Evolutionary conservation across 306 rosid species (phyloP).

Genomic region (Pyrus bretschneideri): DNA sequence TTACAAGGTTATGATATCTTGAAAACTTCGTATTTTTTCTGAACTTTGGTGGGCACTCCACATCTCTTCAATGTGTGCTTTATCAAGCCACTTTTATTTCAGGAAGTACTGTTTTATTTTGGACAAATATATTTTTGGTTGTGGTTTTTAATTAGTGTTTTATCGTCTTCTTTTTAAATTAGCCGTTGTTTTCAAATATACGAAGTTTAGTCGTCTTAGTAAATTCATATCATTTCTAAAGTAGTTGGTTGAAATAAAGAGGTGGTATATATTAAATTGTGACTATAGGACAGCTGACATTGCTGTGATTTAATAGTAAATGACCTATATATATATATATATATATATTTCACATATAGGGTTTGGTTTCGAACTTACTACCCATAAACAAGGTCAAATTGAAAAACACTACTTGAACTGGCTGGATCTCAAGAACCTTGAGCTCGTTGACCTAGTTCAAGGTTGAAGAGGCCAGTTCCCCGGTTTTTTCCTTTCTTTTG

Average conservation of each 20-base stretch:
- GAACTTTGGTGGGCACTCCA: not conserved
- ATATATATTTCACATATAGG: not conserved
- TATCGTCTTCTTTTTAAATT: not conserved
- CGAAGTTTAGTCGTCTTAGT: not conserved
- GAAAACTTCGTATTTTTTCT: not conserved
- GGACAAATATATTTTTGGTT: not conserved
- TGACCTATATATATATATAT: not conserved
- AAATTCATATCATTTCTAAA: not conserved
- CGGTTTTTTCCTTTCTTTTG: not conserved
- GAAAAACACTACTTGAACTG: not conserved
- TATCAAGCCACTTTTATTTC: not conserved
- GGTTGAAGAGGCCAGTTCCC: not conserved
- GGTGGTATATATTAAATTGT: not conserved
- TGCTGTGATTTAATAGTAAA: not conserved
- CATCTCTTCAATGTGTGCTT: not conserved
- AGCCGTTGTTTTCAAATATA: not conserved
- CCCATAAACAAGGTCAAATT: not conserved
- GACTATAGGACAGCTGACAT: not conserved
- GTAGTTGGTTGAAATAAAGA: not conserved
- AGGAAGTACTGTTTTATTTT: not conserved
- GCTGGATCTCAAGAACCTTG: not conserved
- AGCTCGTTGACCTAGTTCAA: not conserved
- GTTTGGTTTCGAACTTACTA: not conserved
- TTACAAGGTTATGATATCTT: conserved; percentile 1
- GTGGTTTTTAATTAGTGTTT: not conserved